phyloP scores from a whole-genome alignment of 163 green algal genomes.

The Coccomyxa subellipsoidea region DNA sequence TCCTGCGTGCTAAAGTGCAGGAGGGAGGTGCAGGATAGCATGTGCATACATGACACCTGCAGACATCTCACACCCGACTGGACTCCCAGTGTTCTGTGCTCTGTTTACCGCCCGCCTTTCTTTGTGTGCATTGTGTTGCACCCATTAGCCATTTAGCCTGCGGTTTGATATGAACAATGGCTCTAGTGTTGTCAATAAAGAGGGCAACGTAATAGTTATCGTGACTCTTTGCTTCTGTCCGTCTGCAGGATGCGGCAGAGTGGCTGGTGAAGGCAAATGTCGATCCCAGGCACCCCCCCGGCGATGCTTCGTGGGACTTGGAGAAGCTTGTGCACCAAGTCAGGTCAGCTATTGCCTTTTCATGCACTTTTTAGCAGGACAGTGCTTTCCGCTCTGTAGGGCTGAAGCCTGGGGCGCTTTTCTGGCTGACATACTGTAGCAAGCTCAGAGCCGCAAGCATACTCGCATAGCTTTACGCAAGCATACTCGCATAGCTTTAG shows the following conservation, averaged over 20 bases:
- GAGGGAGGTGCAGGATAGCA: not conserved
- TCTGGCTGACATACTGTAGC: not conserved
- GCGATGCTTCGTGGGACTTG: not conserved
- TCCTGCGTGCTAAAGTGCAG: not conserved
- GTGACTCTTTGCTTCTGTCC: not conserved
- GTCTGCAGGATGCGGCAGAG: not conserved
- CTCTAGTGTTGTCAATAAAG: too few relatives aligned
- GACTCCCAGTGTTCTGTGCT: too few relatives aligned
- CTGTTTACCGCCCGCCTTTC: not conserved
- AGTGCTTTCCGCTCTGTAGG: not conserved
- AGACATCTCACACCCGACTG: too few relatives aligned
- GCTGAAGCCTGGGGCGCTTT: not conserved
- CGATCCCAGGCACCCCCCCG: not conserved
- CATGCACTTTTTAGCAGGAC: not conserved
- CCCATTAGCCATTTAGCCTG: too few relatives aligned
- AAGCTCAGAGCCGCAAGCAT: not conserved
- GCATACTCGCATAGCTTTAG: not conserved
- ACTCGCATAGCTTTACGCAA: not conserved
- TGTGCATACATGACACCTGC: not conserved
- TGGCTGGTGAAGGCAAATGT: slow-evolving; percentile 4
- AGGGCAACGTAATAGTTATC: too few relatives aligned
- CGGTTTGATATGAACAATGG: too few relatives aligned
- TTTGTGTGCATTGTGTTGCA: not conserved
- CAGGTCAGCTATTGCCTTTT: not conserved
- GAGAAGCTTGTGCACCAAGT: not conserved